Base-by-base conservation (phyloP, 2,329 filamentous ascomycete species). In the Aspergillus fijiensis region DNA sequence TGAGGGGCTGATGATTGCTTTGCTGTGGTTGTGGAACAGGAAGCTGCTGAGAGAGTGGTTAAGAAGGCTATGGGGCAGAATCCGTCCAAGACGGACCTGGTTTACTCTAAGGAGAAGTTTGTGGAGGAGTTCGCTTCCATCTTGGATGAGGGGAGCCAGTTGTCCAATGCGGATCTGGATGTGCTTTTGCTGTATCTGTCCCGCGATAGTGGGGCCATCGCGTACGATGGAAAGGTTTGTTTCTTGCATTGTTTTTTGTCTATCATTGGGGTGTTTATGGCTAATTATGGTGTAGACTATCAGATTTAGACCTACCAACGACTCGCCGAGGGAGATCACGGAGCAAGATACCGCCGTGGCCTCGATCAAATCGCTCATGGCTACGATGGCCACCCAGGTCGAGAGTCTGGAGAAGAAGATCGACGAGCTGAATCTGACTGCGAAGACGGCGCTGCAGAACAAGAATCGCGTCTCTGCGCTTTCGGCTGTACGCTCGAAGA, bases 331-430 rank as follows among this genome's bases (percentile, higher is more conserved):
- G 12, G 76, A 81, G 1, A 88, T 98, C 64, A 90, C 90, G 0
- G 80, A 87, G 59, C 89, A 96, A 68, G 95, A 99, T 76, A 80
- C 82, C 4, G 89, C 91, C 0, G 91, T 97, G 63, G 92, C 92
- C 1, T 89, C 89, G 54, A 82, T 99, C 16, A 87, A 89, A 62
- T 84, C 87, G 21, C 87, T 96, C 62, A 88, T 92, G 16, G 76
- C 83, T 7, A 82, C 87, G 0, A 82, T 98, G 45, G 84, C 82
- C 54, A 79, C 78, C 10, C 89, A 92, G 62, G 81, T 95, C 53
- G 83, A 88, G 2, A 82, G 84, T 29, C 81, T 97, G 4, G 81
- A 83, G 33, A 69, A 76, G 2, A 84, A 82, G 54, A 81, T 88
- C 54, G 70, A 74, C 0, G 73, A 77, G 9, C 77, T 84, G 2